Evolutionary conservation across 108 stramenopile genomes (phyloP).

Genomic region (Conticribra guillardii): DNA sequence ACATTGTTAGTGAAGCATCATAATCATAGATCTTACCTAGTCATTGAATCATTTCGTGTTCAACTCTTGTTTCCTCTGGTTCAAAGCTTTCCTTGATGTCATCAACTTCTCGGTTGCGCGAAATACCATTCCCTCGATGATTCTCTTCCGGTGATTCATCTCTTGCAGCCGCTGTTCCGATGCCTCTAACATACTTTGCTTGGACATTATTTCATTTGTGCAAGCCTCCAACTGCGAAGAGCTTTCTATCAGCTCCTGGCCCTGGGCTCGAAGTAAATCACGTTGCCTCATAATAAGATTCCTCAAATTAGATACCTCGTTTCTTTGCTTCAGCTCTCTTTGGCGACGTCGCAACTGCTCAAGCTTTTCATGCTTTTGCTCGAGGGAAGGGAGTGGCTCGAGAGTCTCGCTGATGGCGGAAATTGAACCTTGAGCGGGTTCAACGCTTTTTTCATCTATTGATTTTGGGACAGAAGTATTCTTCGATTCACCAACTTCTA

Average conservation of each 20-base stretch:
- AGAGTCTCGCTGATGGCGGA: not conserved
- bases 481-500: too few relatives aligned
- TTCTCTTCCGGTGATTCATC: constrained; percentile 45
- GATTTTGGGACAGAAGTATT: too few relatives aligned
- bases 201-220: constrained; percentile 33
- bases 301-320: constrained; percentile 37
- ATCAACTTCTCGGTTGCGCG: constrained; percentile 49
- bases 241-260: constrained; percentile 31
- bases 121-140: constrained; percentile 43
- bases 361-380: constrained; percentile 10
- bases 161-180: constrained; percentile 40
- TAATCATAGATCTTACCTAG: too few relatives aligned
- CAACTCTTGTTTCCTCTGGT: constrained; percentile 22
- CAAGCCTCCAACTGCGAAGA: constrained; percentile 38
- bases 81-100: constrained; percentile 36
- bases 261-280: constrained; percentile 23
- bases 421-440: too few relatives aligned
- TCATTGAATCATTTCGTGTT: not conserved
- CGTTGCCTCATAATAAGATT: constrained; percentile 42
- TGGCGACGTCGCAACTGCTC: constrained; percentile 34
- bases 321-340: constrained; percentile 46
- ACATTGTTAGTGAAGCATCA: too few relatives aligned
- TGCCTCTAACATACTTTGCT: constrained; percentile 26
- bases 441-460: too few relatives aligned
- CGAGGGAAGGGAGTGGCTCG: not conserved